Conservation (phyloP, 169 alveolate genomes). For the Ichthyophthirius multifiliis region DNA sequence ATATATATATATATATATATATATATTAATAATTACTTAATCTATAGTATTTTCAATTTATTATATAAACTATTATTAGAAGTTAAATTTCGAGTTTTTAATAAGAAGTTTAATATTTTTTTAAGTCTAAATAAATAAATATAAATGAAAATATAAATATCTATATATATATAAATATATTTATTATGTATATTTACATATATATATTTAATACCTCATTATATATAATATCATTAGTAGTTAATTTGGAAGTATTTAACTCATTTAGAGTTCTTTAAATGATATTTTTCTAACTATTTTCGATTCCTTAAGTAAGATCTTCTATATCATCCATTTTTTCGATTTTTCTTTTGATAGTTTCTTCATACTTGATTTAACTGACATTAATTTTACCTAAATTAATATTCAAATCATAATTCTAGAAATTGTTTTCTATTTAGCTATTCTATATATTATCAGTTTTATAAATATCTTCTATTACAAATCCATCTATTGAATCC, state of each 20-base stretch:
- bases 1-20: no score
- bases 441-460: no score
- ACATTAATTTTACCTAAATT: not conserved
- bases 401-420: no score
- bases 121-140: not conserved
- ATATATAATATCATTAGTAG: not conserved
- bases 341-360: not conserved
- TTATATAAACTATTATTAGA: no score
- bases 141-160: no score
- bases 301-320: not conserved
- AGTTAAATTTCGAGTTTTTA: not conserved
- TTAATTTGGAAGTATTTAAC: not conserved
- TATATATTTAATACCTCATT: not conserved
- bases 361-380: not conserved
- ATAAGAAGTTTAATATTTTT: not conserved
- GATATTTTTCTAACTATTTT: not conserved
- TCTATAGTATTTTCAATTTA: no score
- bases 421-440: no score
- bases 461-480: no score
- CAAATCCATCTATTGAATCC: not conserved
- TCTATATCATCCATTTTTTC: not conserved
- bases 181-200: no score
- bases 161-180: no score
- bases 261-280: slow-evolving; percentile 1
- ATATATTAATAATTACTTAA: no score